Base-by-base conservation (phyloP, 257 asterid species). In the Anisodus tanguticus region DNA sequence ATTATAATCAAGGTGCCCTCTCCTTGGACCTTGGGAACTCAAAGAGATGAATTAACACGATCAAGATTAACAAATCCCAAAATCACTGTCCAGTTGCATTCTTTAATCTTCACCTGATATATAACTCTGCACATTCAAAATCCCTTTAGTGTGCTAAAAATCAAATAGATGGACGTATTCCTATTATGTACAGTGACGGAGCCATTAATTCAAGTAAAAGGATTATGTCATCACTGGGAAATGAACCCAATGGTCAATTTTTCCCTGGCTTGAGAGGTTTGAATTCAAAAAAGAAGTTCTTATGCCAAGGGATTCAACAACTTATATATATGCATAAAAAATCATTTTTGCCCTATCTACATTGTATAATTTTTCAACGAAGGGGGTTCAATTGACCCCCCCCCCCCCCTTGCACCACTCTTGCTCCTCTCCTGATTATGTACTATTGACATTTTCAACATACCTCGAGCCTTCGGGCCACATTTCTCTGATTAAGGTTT, bases 391-490 rank as follows among this genome's bases (percentile, higher is more conserved):
- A 22, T 22, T 22, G 26, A 22, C 26, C 26, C 26, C 26, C 26
- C 26, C 0, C 0, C 26, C 26, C 26, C 26, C 26, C 26, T 22
- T 22, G 35, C 35, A 31, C 35, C 35, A 1, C 35, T 31, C 35
- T 31, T 1, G 35, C 35, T 31, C 35, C 35, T 1, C 35, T 31
- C 35, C 35, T 31, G 2, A 16, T 6, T 16, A 58, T 58, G 64
- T 17, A 6, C 26, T 17, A 58, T 58, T 26, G 26, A 58, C 64
- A 16, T 16, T 16, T 35, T 3, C 13, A 51, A 69, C 85, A 57
- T 88, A 95, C 99, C 97, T 92, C 83, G 81, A 83, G 83, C 93
- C 97, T 45, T 95, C 97, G 37, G 92, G 90, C 98, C 99, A 94
- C 98, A 94, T 95, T 88, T 95, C 97, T 45, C 97, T 94, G 82